A percentile compares a stretch with the other conserved stretches of the same genome.
Evolutionary conservation across 2,329 filamentous ascomycete species (phyloP).

Genomic region (Alternaria metachromatica): DNA sequence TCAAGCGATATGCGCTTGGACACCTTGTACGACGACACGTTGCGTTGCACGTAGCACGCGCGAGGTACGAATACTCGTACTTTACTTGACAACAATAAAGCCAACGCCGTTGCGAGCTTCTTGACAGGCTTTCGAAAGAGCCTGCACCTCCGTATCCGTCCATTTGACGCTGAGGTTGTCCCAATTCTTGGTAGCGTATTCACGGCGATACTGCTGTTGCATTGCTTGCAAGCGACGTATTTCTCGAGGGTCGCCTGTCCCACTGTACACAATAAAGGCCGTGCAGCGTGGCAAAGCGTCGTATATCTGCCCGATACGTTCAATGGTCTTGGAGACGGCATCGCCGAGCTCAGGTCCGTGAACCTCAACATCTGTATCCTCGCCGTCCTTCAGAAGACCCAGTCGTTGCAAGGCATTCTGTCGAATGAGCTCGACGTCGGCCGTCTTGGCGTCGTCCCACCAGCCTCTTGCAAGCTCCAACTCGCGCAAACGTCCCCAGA

Average conservation of each 20-base stretch:
- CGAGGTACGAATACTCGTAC: conserved; percentile 34
- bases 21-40: conserved; percentile 29
- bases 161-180: conserved; percentile 68
- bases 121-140: conserved; percentile 62
- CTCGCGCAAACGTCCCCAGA: conserved; percentile 68
- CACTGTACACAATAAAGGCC: conserved; percentile 68
- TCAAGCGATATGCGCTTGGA: conserved; percentile 25
- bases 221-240: conserved; percentile 62
- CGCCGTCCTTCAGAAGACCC: conserved; percentile 22
- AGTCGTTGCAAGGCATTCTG: conserved; percentile 35
- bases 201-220: conserved; percentile 62
- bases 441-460: conserved; percentile 60
- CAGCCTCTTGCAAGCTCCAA: conserved; percentile 67
- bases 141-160: conserved; percentile 69
- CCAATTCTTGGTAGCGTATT: conserved; percentile 68
- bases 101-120: conserved; percentile 64
- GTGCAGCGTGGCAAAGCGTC: conserved; percentile 64
- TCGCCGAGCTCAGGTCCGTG: conserved; percentile 48
- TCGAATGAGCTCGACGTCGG: conserved; percentile 43
- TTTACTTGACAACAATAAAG: conserved; percentile 65
- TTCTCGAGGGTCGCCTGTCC: conserved; percentile 67
- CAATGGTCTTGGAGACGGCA: conserved; percentile 59
- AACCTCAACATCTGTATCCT: conserved; percentile 28
- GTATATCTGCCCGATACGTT: conserved; percentile 60
- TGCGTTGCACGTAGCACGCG: conserved; percentile 29